Percentiles rank a stretch among this genome's conserved stretches.
These are phyloP conservation scores for Cercophora sp. DNA, from an alignment of 495 filamentous ascomycete genomes.

Conservation along the genomic window DNA sequence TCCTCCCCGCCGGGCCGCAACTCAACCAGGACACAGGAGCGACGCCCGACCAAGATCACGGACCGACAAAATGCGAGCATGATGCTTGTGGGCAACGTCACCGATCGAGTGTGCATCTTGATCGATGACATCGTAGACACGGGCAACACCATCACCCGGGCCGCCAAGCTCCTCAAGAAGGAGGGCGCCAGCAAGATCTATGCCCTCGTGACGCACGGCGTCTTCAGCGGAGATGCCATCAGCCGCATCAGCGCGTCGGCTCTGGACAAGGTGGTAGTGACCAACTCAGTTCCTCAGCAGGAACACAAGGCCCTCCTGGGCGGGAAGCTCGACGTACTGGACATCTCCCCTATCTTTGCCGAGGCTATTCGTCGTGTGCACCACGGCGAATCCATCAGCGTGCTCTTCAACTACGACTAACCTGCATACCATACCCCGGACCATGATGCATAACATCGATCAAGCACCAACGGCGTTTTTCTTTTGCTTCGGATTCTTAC, in stretches of 20 bases:
- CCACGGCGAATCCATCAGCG: slow-evolving; percentile 96
- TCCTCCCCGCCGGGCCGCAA: slow-evolving; percentile 23
- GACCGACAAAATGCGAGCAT: slow-evolving; percentile 94
- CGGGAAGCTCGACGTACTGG: slow-evolving; percentile 85
- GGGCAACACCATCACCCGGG: slow-evolving; percentile 91
- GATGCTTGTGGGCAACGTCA: slow-evolving; percentile 94
- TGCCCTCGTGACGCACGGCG: slow-evolving; percentile 89
- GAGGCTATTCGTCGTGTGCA: slow-evolving; percentile 97
- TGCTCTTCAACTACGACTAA: slow-evolving; percentile 89
- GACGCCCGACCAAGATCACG: slow-evolving; percentile 83
- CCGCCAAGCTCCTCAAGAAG: slow-evolving; percentile 93
- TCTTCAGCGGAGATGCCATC: slow-evolving; percentile 90
- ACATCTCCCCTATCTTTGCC: slow-evolving; percentile 88
- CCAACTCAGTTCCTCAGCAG: slow-evolving; percentile 89
- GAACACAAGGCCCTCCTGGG: slow-evolving; percentile 66
- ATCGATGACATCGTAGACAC: slow-evolving; percentile 95
- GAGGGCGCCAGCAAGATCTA: slow-evolving; percentile 85
- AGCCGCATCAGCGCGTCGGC: slow-evolving; percentile 87
- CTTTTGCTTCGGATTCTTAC: slow-evolving; percentile 1
- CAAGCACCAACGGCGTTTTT: too few relatives aligned
- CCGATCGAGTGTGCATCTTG: slow-evolving; percentile 75
- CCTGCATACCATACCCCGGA: slow-evolving; percentile 16
- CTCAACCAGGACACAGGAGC: slow-evolving; percentile 59
- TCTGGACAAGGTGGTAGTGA: slow-evolving; percentile 87
- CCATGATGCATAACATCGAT: too few relatives aligned